Evolutionary conservation across 1,284 basidiomycete genomes (phyloP), one percentile per base, ranked within the genome.

Genomic region (Fomitopsis palustris): DNA sequence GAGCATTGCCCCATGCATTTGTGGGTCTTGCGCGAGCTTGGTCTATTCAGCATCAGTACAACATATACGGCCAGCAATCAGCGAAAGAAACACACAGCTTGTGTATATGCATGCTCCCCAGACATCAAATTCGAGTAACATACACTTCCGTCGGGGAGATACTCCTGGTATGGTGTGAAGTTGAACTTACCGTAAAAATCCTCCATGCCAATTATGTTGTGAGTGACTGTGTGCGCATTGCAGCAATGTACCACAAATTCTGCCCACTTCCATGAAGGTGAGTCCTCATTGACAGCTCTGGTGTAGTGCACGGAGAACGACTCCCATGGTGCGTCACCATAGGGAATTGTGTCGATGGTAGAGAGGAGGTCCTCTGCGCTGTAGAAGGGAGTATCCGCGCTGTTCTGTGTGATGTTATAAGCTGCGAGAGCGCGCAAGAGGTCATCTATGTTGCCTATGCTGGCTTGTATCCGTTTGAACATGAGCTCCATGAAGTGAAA

Each of bases 201-300:
- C 0, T 62, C 60, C 45, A 65, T 70, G 4, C 41, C 35, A 1
- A 69, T 55, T 56, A 67, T 62, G 1, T 59, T 41, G 5, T 31
- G 59, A 2, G 61, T 19, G 5, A 66, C 42, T 0, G 21, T 31
- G 2, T 31, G 61, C 1, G 64, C 39, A 60, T 79, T 66, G 0
- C 71, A 66, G 60, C 60, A 75, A 65, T 71, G 78, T 0, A 81
- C 67, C 3, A 75, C 67, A 59, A 76, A 77, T 1, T 63, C 54
- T 7, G 64, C 58, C 0, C 45, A 56, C 73, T 72, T 78, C 78
- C 78, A 80, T 0, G 64, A 8, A 0, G 74, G 65, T 0, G 59
- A 23, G 23, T 65, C 49, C 0, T 23, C 55, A 0, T 41, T 45
- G 1, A 8, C 5, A 23, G n/a, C 6, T 3, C 42, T 21, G 10